Evolutionary conservation across 2,329 filamentous ascomycete species (phyloP), one percentile per base, ranked within the genome.

Genomic region (Teratosphaeria pseudoeucalypti): DNA sequence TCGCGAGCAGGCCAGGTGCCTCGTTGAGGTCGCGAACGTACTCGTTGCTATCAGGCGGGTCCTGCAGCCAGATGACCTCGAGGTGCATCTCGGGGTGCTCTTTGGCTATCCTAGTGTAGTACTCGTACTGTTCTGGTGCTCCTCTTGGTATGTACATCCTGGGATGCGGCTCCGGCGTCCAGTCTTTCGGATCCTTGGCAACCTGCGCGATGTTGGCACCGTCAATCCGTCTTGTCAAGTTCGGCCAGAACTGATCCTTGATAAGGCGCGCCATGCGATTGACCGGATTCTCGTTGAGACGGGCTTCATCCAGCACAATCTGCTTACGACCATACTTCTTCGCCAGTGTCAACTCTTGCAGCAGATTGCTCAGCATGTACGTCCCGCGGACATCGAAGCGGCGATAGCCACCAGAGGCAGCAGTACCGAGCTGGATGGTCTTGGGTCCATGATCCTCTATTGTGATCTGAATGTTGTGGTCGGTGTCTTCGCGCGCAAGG

Each of bases 371-470:
- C 61, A 99, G 83, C 87, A 95, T 95, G 75, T 99, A 99, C 34
- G 90, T 97, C 68, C 94, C 94, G 65, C 92, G 88, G 63, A 99
- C 84, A 71, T 97, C 92, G 74, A 92, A 91, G 64, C 86, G 85
- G 70, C 92, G 92, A 77, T 89, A 85, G 52, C 92, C 92, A 66
- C 88, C 90, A 39, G 92, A 96, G 26, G 84, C 87, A 32, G 89
- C 88, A 2, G 92, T 96, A 64, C 90, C 88, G 43, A 97, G 79
- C 43, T 88, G 87, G 58, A 96, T 82, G 54, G 90, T 87, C 87
- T 97, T 99, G 56, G 94, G 92, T 0, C 94, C 94, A 64, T 84
- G 83, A 76, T 99, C 94, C 71, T 97, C 94, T 68, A 97, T 95
- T 34, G 94, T 99, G 73, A 99, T 99, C 74, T 97, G 92, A 81